Conservation (phyloP, 2,329 filamentous ascomycete species). For the Hypoxylon sp. region DNA sequence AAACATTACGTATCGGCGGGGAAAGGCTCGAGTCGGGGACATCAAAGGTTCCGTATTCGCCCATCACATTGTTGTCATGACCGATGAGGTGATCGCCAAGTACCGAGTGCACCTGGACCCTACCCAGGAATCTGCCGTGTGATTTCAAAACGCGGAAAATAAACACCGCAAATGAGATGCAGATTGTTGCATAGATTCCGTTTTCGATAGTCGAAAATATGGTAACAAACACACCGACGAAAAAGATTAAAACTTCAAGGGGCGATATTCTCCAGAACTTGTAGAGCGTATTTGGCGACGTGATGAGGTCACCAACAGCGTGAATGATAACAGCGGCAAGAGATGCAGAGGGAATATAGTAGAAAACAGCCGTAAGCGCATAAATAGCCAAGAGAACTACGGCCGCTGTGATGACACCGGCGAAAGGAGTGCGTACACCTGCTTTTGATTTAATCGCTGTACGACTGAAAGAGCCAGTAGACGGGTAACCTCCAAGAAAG, state of each 20-base stretch:
- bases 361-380: slow-evolving; percentile 89
- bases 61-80: slow-evolving; percentile 65
- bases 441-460: slow-evolving; percentile 98
- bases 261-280: slow-evolving; percentile 96
- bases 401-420: slow-evolving; percentile 87
- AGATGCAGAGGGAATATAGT: slow-evolving; percentile 87
- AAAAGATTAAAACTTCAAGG: slow-evolving; percentile 91
- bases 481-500: slow-evolving; percentile 91
- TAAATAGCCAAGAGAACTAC: slow-evolving; percentile 93
- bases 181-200: slow-evolving; percentile 90
- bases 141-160: slow-evolving; percentile 88
- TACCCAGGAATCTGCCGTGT: slow-evolving; percentile 85
- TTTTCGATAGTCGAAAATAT: slow-evolving; percentile 91
- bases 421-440: slow-evolving; percentile 91
- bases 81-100: slow-evolving; percentile 81
- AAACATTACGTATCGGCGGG: slow-evolving; percentile 76
- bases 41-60: slow-evolving; percentile 71
- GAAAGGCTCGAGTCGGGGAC: slow-evolving; percentile 54
- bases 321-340: slow-evolving; percentile 95
- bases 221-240: slow-evolving; percentile 90
- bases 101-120: slow-evolving; percentile 86
- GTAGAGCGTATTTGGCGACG: slow-evolving; percentile 90
- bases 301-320: slow-evolving; percentile 93
- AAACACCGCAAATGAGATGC: slow-evolving; percentile 81
- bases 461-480: slow-evolving; percentile 94